Base-by-base conservation (phyloP, 306 rosid species). In the Lathyrus oleraceus region DNA sequence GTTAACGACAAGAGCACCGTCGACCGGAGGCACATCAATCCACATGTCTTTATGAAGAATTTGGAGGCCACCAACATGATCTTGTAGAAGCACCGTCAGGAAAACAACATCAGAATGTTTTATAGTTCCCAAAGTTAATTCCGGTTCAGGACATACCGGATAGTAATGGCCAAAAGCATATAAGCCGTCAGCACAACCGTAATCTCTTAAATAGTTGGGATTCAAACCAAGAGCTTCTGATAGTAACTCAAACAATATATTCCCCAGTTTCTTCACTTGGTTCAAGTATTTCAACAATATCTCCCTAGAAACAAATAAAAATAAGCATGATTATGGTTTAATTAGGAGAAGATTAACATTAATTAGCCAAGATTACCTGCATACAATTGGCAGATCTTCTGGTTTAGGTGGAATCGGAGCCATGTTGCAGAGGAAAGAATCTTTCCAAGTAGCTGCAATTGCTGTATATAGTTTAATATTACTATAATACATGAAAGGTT, bases 11-110 rank as follows among this genome's bases (percentile, higher is more conserved):
- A 82, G 73, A 35, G 86, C 83, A 3, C 48, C 78, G 1, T 69
- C 65, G 0, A 74, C 0, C 2, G 86, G 81, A 4, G 71, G 74
- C 2, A 77, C 3, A 38, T 77, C 71, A 13, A 73, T 69, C 85
- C 82, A 81, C 39, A 15, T 73, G 51, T 73, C 38, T n/a, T 73
- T 11, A 20, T 60, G 60, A 10, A 82, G 67, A 75, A 78, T 68
- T 73, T 87, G 89, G 23, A 84, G 87, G 16, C 85, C 89, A 6
- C 91, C 91, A 1, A 82, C 11, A 64, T 80, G 82, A 36, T 84
- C 85, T 72, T 87, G 87, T 16, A 84, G 79, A 65, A 87, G 77
- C 63, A 43, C 6, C 5, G 49, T 43, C 6, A 43, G 12, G 49
- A 43, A 43, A 13, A 4, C 49, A 13, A 4, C 5, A 67, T 82